phyloP scores from a whole-genome alignment of 2,329 filamentous ascomycete genomes.

The Trichophyton benhamiae region DNA sequence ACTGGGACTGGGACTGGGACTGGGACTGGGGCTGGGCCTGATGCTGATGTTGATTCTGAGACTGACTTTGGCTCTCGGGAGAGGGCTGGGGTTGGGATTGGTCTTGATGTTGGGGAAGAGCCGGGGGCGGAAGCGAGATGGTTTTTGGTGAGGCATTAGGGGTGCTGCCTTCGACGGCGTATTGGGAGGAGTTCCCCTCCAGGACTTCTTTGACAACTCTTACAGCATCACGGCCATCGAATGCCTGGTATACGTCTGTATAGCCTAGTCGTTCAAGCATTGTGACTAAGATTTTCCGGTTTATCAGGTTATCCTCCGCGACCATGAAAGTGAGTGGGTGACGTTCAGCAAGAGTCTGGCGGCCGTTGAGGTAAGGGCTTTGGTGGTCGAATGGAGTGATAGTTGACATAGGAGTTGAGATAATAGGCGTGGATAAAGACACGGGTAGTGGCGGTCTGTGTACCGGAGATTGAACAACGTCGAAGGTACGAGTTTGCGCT shows the following conservation, averaged over 20 bases:
- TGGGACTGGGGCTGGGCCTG: background rate
- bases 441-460: background rate
- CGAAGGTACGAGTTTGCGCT: constrained; percentile 20
- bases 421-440: background rate
- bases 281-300: constrained; percentile 52
- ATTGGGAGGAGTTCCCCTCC: background rate
- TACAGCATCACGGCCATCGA: constrained; percentile 57
- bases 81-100: background rate
- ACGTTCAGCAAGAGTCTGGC: constrained; percentile 43
- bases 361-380: background rate
- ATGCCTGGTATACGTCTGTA: constrained; percentile 49
- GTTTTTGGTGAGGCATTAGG: background rate
- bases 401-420: background rate
- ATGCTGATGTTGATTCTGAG: background rate
- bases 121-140: background rate
- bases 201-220: constrained; percentile 43
- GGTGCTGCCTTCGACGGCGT: background rate
- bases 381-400: background rate
- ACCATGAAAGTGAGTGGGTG: constrained; percentile 56
- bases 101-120: background rate
- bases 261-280: constrained; percentile 59
- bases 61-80: background rate
- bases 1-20: background rate
- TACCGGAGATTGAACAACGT: constrained; percentile 21
- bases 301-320: constrained; percentile 62